phyloP scores from a whole-genome alignment of 2,329 filamentous ascomycete species.

The Sporothrix sp. region DNA sequence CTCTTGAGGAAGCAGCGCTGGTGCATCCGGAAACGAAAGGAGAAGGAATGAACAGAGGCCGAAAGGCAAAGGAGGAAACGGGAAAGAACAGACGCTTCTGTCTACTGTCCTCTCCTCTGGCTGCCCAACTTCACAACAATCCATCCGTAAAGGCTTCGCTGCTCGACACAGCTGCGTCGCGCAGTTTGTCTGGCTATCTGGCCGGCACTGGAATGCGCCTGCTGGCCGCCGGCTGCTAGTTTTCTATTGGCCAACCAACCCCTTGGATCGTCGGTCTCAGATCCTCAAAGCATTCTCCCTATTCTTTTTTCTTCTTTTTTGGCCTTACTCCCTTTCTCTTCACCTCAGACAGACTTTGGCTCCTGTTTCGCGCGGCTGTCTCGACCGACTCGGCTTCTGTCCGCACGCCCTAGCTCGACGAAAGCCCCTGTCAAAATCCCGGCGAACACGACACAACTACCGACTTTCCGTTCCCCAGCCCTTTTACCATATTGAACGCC shows the following conservation, averaged over 20 bases:
- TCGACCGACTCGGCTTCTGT: no score
- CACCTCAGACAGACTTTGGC: not conserved
- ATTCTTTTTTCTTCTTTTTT: constrained; percentile 6
- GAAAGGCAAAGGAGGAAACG: no score
- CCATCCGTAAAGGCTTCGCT: no score
- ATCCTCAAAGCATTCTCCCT: constrained; percentile 6
- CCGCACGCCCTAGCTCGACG: no score
- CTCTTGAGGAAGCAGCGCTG: not conserved
- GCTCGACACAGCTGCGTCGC: no score
- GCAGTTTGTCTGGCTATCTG: no score
- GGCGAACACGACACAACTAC: no score
- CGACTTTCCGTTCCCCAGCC: no score
- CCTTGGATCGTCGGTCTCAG: constrained; percentile 13
- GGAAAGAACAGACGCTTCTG: not conserved
- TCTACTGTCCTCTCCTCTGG: not conserved
- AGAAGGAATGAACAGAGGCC: not conserved
- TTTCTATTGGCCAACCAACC: not conserved
- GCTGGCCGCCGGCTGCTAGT: not conserved
- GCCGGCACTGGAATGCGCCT: constrained; percentile 4
- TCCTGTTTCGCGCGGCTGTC: not conserved
- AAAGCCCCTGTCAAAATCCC: not conserved
- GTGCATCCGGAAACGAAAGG: not conserved
- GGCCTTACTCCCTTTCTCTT: not conserved
- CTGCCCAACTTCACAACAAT: not conserved
- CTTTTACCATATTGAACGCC: no score